Conservation (phyloP, 805 yeast species). For the Diddensiella caesifluorescens region DNA sequence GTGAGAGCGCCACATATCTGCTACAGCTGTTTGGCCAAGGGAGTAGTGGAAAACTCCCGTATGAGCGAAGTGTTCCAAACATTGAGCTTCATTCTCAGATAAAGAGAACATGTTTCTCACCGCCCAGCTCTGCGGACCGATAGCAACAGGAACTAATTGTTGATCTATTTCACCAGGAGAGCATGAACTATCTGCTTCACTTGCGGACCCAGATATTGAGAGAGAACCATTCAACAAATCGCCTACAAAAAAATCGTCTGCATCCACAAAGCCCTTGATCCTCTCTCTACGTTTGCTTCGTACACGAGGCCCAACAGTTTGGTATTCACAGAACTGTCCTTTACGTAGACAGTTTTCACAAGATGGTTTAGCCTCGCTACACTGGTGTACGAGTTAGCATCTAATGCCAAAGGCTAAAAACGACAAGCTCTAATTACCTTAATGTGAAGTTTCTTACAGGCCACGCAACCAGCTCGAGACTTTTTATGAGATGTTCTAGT, state of each 20-base stretch:
- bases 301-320: neutral
- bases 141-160: neutral
- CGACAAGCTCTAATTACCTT: constrained; percentile 2
- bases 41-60: constrained; percentile 3
- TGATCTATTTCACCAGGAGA: neutral
- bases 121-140: neutral
- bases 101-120: neutral
- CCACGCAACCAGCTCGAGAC: constrained; percentile 6
- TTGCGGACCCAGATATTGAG: neutral
- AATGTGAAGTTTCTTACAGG: constrained; percentile 7
- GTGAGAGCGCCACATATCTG: neutral
- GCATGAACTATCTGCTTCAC: no score
- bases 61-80: constrained; percentile 4
- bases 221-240: neutral
- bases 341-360: neutral
- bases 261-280: no score
- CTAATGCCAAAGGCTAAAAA: neutral
- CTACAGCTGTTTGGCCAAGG: neutral
- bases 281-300: neutral
- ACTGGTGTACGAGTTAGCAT: neutral
- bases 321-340: constrained; percentile 1
- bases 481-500: constrained; percentile 1
- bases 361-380: neutral
- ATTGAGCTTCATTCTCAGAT: neutral
- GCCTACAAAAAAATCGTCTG: neutral